A percentile compares a stretch with the other conserved stretches of the same genome.
Evolutionary conservation across 257 asterid species (phyloP).

Genomic region (Rauvolfia tetraphylla): DNA sequence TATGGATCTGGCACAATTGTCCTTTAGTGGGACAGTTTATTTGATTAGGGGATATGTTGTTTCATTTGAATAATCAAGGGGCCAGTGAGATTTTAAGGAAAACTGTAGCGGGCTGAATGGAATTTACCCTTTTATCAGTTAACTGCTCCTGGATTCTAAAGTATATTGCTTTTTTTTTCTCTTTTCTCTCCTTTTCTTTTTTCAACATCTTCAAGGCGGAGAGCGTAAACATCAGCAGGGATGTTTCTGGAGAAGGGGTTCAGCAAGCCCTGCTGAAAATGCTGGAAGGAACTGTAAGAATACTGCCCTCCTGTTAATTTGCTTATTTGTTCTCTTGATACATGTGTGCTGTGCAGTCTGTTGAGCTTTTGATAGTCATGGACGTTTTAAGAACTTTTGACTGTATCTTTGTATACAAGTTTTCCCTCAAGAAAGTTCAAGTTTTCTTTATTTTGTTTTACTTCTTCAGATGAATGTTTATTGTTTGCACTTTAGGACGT

Average conservation of each 20-base stretch:
- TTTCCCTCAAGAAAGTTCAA: too few species aligned
- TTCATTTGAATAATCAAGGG: too few species aligned
- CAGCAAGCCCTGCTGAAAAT: conserved; percentile 94
- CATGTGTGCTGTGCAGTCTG: background rate
- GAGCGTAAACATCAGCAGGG: conserved; percentile 86
- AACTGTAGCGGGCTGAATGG: too few species aligned
- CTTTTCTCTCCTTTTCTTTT: conserved; percentile 13
- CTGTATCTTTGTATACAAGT: background rate
- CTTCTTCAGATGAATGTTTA: background rate
- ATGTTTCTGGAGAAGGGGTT: conserved; percentile 97
- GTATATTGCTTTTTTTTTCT: background rate
- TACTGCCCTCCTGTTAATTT: background rate
- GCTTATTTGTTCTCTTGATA: background rate
- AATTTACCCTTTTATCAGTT: background rate
- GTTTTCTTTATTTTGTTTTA: background rate
- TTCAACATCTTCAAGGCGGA: conserved; percentile 56
- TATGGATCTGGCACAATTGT: too few species aligned
- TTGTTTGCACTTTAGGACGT: background rate
- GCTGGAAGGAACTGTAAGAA: conserved; percentile 96
- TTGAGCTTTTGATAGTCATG: background rate
- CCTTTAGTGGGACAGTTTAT: too few species aligned
- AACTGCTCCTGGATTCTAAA: conserved; percentile 2
- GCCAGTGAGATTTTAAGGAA: too few species aligned
- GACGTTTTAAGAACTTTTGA: background rate
- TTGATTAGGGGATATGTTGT: too few species aligned